Conservation (phyloP, 257 asterid species). For the Mitragyna speciosa region DNA sequence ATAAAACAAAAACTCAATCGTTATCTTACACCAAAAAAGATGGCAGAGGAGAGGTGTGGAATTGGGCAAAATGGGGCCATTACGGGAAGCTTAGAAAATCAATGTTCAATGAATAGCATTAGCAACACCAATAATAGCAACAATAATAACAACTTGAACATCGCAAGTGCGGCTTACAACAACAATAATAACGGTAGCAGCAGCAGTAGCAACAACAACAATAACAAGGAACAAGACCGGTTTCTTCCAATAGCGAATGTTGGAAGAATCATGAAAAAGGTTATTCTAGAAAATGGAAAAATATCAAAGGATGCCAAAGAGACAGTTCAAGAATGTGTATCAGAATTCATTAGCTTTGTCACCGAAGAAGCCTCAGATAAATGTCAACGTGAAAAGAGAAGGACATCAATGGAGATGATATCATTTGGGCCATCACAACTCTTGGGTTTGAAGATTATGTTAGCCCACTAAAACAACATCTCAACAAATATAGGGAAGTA, state of each 20-base stretch:
- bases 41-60: slow-evolving; percentile 48
- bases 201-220: slow-evolving; percentile 21
- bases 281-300: slow-evolving; percentile 68
- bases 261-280: slow-evolving; percentile 84
- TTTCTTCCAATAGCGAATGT: slow-evolving; percentile 85
- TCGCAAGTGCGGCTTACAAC: background rate
- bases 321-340: slow-evolving; percentile 82
- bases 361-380: slow-evolving; percentile 84
- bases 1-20: slow-evolving; percentile 15
- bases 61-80: slow-evolving; percentile 37
- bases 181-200: slow-evolving; percentile 11
- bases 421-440: slow-evolving; percentile 71
- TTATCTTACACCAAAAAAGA: slow-evolving; percentile 32
- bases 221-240: slow-evolving; percentile 67
- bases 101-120: slow-evolving; percentile 28
- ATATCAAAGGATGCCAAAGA: slow-evolving; percentile 85
- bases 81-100: slow-evolving; percentile 35
- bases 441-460: slow-evolving; percentile 83
- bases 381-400: slow-evolving; percentile 81
- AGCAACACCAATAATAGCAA: background rate
- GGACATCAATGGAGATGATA: slow-evolving; percentile 85
- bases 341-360: slow-evolving; percentile 81
- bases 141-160: slow-evolving; percentile 7
- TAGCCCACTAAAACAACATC: slow-evolving; percentile 53
- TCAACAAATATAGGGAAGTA: slow-evolving; percentile 66